Evolutionary conservation across 306 rosid genomes (phyloP).

Genomic region (Geum urbanum): DNA sequence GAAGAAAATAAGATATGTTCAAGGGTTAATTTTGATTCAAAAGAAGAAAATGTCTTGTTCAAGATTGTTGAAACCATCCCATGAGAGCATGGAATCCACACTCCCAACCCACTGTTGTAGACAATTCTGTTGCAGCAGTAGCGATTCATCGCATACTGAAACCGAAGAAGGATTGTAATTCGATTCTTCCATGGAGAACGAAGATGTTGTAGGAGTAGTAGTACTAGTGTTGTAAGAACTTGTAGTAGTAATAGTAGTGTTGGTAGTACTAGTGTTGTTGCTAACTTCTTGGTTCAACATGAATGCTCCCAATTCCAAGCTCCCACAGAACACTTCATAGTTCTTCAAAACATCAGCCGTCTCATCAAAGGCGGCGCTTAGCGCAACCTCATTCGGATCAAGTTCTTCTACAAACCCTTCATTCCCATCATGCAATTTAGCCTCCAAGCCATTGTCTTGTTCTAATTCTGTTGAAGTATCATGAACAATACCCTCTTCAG

Average conservation of each 20-base stretch:
- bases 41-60: conserved; percentile 44
- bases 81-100: conserved; percentile 50
- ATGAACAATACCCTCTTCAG: conserved; percentile 8
- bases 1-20: conserved; percentile 15
- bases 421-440: conserved; percentile 15
- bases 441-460: conserved; percentile 26
- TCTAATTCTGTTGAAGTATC: conserved; percentile 9
- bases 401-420: conserved; percentile 16
- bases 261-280: conserved; percentile 31
- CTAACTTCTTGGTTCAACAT: conserved; percentile 46
- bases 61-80: conserved; percentile 53
- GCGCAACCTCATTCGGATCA: conserved; percentile 11
- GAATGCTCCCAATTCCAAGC: conserved; percentile 41
- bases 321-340: conserved; percentile 40
- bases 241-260: conserved; percentile 23
- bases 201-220: conserved; percentile 40
- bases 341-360: conserved; percentile 33
- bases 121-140: conserved; percentile 29
- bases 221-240: conserved; percentile 35
- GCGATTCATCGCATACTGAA: conserved; percentile 43
- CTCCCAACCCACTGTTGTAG: conserved; percentile 47
- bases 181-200: conserved; percentile 54
- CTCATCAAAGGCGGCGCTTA: conserved; percentile 26
- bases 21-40: conserved; percentile 23
- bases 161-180: conserved; percentile 24